A percentile compares a stretch with the other conserved stretches of the same genome.
These are phyloP conservation scores for Marsdenia floribunda DNA, from an alignment of 257 asterid species.

Conservation along the genomic window DNA sequence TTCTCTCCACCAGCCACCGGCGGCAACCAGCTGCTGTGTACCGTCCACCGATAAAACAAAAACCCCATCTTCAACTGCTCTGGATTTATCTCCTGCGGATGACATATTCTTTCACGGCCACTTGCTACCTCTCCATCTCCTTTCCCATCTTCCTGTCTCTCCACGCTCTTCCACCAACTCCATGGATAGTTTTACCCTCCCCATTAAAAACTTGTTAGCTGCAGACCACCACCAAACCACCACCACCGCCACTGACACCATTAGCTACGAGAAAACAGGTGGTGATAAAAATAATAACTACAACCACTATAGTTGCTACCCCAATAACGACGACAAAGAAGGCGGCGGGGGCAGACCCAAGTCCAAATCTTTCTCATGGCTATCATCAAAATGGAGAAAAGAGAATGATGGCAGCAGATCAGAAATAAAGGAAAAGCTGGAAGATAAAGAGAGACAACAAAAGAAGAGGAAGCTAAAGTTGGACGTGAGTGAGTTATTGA, in stretches of 20 bases:
- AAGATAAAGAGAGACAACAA: conserved; percentile 32
- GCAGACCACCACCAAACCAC: not conserved
- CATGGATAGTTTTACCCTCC: conserved; percentile 53
- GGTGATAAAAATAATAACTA: not conserved
- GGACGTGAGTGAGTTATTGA: conserved; percentile 38
- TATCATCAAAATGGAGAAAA: conserved; percentile 47
- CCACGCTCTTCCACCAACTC: conserved; percentile 74
- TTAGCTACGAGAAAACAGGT: not conserved
- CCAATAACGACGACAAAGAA: conserved; percentile 12
- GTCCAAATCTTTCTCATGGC: conserved; percentile 55
- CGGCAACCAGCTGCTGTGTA: conserved; percentile 1
- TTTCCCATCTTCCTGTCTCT: conserved; percentile 57
- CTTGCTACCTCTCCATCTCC: conserved; percentile 83
- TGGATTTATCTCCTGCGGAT: conserved; percentile 93
- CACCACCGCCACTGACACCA: conserved; percentile 4
- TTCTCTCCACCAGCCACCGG: conserved; percentile 48
- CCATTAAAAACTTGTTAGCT: conserved; percentile 33
- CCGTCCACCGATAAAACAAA: not conserved
- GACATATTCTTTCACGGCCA: conserved; percentile 93
- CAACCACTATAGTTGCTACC: not conserved
- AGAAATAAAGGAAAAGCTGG: conserved; percentile 7
- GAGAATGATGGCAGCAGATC: conserved; percentile 12
- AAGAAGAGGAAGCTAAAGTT: conserved; percentile 48
- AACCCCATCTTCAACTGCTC: conserved; percentile 36
- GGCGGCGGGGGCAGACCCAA: conserved; percentile 26